Evolutionary conservation across 1,284 basidiomycete species (phyloP), one percentile per base, ranked within the genome.

Genomic region (Tetrapyrgos nigripes): DNA sequence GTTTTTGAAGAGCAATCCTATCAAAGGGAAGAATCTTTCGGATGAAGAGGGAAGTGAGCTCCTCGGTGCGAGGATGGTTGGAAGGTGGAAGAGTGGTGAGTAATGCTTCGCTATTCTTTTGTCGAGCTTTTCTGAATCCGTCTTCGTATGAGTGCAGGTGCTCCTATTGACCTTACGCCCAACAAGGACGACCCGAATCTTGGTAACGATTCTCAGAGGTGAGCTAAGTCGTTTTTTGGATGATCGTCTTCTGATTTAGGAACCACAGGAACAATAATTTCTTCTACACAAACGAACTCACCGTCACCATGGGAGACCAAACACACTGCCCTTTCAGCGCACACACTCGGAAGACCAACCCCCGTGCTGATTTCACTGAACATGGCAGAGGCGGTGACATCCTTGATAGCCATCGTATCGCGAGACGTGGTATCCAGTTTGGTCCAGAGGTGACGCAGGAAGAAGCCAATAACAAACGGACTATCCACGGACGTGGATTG

Each of bases 31-130:
- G 4, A 77, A 72, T 2, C 61, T 83, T 14, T 70, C 76, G 2
- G 61, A 60, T 2, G 66, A 78, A 54, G 66, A 82, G 58, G 80
- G 79, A 4, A 78, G 75, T 24, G 83, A 81, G 33, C 71, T 83
- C 6, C 72, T 83, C 10, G 84, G 84, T 19, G 84, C 85, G 1
- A 74, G 84, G 28, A 67, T 86, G 46, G 69, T 86, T 14, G 85
- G 85, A 2, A 75, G 85, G 3, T 86, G 85, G 85, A 85, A 84
- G 78, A 85, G 83, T 58, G 84, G 83, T 79, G 66, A 31, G 73
- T 70, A 21, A 28, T 31, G 27, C 13, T n/a, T 62, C 11, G 13
- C n/a, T 37, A 29, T n/a, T 17, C 10, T 5, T 43, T 50, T 17
- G 6, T 17, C 17, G 3, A 21, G 40, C 26, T 13, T 35, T 47